Base-by-base conservation (phyloP, 257 asterid species). In the Ligustrum vulgare region DNA sequence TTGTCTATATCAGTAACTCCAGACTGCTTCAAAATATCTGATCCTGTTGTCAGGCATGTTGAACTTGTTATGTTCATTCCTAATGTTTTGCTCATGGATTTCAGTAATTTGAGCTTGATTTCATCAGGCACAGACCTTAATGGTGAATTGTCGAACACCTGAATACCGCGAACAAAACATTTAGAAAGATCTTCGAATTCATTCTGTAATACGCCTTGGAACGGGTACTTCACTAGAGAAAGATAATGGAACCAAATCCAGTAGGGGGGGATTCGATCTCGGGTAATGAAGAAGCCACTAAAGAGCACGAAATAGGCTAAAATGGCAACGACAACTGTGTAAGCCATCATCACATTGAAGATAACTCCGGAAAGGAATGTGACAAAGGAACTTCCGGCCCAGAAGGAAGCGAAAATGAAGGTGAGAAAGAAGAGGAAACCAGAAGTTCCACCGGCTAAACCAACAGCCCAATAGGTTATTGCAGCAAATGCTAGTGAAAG, bases 201-300 rank as follows among this genome's bases (percentile, higher is more conserved):
- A 64, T 89, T 89, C 80, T 86, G 91, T 81, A 89, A 78, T 70
- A 89, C 89, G 0, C 89, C 93, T 20, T 89, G 87, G 65, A 83
- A 89, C 0, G 93, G 91, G 49, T 89, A 89, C 75, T 89, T 89
- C 64, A 86, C 87, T 4, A 89, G 69, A 0, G 91, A 89, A 2
- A 72, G 74, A 36, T 89, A 89, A 32, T 86, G 93, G 87, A 89
- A 89, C 93, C 93, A 89, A 2, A 89, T 41, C 93, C 91, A 89
- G 23, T 89, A 89, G 0, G 73, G 4, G 0, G 91, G 91, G 37
- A 89, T 89, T 13, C 90, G 75, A 41, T 85, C 91, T 13, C 89
- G 39, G 0, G 80, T 69, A 8, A 89, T 85, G 84, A 89, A 85
- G 63, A 86, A 77, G 13, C 91, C 93, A 33, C 90, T 86, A 74